These are phyloP conservation scores for Bacidia rubella DNA, from an alignment of 495 filamentous ascomycete species.

Conservation along the genomic window DNA sequence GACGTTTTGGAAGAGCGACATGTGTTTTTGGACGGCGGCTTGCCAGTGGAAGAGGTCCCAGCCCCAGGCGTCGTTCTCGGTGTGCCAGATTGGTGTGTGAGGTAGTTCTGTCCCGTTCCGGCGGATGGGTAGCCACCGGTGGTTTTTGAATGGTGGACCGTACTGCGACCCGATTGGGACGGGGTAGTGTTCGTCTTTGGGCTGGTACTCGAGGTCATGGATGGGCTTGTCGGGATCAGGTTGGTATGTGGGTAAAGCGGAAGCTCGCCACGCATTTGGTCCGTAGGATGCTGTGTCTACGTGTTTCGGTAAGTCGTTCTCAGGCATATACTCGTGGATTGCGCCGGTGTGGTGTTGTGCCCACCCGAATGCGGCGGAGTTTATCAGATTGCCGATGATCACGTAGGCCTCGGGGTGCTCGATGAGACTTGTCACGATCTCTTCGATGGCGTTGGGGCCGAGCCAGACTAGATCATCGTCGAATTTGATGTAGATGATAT, in stretches of 20 bases:
- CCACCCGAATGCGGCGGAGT: constrained; percentile 28
- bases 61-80: constrained; percentile 7
- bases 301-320: constrained; percentile 7
- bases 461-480: constrained; percentile 36
- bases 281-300: not conserved
- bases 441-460: constrained; percentile 29
- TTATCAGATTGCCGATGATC: constrained; percentile 33
- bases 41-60: constrained; percentile 9
- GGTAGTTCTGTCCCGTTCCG: not conserved
- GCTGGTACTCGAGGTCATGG: not conserved
- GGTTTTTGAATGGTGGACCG: constrained; percentile 7
- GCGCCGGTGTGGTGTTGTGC: constrained; percentile 31
- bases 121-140: constrained; percentile 17
- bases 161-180: not conserved
- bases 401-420: constrained; percentile 28
- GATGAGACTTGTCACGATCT: constrained; percentile 27
- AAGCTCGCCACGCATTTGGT: constrained; percentile 7
- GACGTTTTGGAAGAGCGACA: constrained; percentile 19
- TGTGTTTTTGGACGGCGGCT: constrained; percentile 18
- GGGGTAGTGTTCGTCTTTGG: not conserved
- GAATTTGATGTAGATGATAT: constrained; percentile 34
- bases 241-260: constrained; percentile 5
- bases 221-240: not conserved
- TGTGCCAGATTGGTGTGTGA: constrained; percentile 11
- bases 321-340: constrained; percentile 31